Evolutionary conservation across 306 rosid genomes (phyloP).

Genomic region (Sicyos baderoa): DNA sequence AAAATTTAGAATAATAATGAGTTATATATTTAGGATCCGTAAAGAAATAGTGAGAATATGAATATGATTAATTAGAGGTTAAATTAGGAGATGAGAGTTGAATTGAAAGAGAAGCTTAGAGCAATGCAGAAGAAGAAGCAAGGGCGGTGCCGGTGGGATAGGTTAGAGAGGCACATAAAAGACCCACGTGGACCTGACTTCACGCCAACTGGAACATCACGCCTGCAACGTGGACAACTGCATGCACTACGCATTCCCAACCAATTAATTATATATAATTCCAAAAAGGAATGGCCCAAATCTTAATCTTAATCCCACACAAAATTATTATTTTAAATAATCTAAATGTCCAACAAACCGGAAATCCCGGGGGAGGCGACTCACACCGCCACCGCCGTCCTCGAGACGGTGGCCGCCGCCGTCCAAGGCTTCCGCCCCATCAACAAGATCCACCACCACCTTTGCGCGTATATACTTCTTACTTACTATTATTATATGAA

Average conservation of each 20-base stretch:
- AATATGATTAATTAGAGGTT: no score
- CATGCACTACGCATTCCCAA: background rate
- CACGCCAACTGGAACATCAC: background rate
- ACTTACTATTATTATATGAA: no score
- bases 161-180: no score
- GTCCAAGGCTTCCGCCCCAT: slow-evolving; percentile 57
- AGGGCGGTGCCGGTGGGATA: no score
- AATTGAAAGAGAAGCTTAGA: no score
- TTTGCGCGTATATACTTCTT: slow-evolving; percentile 54
- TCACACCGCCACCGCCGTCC: slow-evolving; percentile 31
- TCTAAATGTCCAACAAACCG: slow-evolving; percentile 24
- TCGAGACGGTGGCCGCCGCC: slow-evolving; percentile 52
- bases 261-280: background rate
- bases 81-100: no score
- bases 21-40: no score
- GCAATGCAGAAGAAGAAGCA: no score
- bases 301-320: background rate
- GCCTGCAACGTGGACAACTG: background rate
- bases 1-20: no score
- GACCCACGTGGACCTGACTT: background rate
- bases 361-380: slow-evolving; percentile 48
- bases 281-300: background rate
- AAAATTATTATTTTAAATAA: no score
- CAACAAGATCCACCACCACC: slow-evolving; percentile 78
- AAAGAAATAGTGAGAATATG: no score